Evolutionary conservation across 306 rosid species (phyloP).

Genomic region (Ammopiptanthus mongolicus): DNA sequence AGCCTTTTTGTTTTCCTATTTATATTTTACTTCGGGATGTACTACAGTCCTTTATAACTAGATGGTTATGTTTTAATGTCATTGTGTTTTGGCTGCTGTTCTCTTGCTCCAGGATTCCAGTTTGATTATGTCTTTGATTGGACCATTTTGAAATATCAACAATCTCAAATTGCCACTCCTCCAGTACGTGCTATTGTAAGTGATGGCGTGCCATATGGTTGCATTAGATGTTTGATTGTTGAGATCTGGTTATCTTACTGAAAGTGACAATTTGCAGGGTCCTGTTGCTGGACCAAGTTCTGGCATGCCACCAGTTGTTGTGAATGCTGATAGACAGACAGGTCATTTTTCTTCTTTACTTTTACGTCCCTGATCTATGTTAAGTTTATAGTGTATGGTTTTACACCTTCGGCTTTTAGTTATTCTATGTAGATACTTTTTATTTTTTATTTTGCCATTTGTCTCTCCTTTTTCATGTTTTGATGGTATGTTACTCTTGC

Average conservation of each 20-base stretch:
- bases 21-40: neutral
- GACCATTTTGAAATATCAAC: slow-evolving; percentile 96
- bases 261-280: slow-evolving; percentile 44
- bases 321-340: slow-evolving; percentile 68
- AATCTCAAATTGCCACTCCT: slow-evolving; percentile 80
- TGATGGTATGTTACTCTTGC: neutral
- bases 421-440: neutral
- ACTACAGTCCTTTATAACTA: neutral
- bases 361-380: neutral
- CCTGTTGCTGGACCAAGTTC: slow-evolving; percentile 90
- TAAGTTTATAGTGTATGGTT: neutral
- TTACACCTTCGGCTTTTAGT: neutral
- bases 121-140: slow-evolving; percentile 97
- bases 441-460: neutral
- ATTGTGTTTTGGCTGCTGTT: neutral
- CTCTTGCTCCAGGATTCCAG: slow-evolving; percentile 71
- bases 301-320: slow-evolving; percentile 65
- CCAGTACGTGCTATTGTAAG: slow-evolving; percentile 66
- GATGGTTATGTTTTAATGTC: slow-evolving; percentile 1
- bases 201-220: neutral
- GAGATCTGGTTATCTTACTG: slow-evolving; percentile 19
- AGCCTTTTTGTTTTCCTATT: neutral
- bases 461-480: neutral
- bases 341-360: slow-evolving; percentile 32
- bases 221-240: neutral